Evolutionary conservation across 2,329 filamentous ascomycete genomes (phyloP), one percentile per base, ranked within the genome.

Genomic region (Ophiocordyceps camponoti-rufipedis): DNA sequence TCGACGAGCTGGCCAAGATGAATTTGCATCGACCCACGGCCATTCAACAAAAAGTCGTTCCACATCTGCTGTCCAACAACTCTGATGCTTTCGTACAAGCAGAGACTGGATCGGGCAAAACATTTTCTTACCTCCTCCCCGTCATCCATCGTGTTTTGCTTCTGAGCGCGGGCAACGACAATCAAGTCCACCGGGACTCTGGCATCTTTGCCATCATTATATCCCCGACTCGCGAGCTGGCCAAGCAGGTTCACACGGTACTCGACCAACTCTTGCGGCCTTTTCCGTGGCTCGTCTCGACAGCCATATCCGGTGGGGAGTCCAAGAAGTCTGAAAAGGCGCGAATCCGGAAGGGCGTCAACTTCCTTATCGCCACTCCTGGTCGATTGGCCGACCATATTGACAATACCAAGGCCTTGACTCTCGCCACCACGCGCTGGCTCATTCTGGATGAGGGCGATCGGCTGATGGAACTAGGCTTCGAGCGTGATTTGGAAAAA

Each of bases 31-130:
- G 85, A 0, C 91, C 91, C 6, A 98, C 91, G 0, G 86, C 85
- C 0, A 95, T 98, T 58, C 91, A 98, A 64, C 88, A 88, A 54
- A 85, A 85, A 49, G 82, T 89, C 1, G 80, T 98, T 38, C 73
- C 83, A 40, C 80, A 91, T 54, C 66, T 98, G 49, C 64, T 94
- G 41, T 79, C 79, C 40, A 80, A 82, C 45, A 83, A 94, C 54
- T 80, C 76, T 42, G 91, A 98, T 66, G 88, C 88, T 2, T 98
- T 98, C 55, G 82, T 98, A 32, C 91, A 96, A 60, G 93, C 91
- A 3, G 83, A 98, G 65, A 98, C 91, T 0, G 91, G 91, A 53
- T 98, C 91, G 0, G 91, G 91, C 64, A 98, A 98, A 66, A 98
- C 91, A 0, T 66, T 98, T 48, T 85, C 91, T n/a, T 98, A 98